These are phyloP conservation scores for Pseudogymnoascus verrucosus DNA, from an alignment of 2,329 filamentous ascomycete species.

Conservation along the genomic window DNA sequence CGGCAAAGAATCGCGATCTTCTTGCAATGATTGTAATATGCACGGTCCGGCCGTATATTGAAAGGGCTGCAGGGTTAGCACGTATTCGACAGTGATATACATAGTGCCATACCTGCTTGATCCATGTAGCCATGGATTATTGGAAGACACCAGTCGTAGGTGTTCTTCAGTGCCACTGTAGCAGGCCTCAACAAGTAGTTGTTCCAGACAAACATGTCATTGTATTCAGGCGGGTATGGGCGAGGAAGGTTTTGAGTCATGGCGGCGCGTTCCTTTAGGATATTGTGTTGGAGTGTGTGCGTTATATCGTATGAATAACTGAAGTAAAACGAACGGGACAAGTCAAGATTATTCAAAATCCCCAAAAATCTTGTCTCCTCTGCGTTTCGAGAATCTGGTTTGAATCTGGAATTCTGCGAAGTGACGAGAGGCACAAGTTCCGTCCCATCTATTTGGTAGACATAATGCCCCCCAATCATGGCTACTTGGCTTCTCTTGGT, in stretches of 20 bases:
- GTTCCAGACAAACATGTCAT: constrained; percentile 99
- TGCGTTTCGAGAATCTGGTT: constrained; percentile 68
- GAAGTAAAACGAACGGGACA: constrained; percentile 92
- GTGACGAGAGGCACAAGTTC: constrained; percentile 83
- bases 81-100: not conserved
- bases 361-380: constrained; percentile 84
- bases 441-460: constrained; percentile 92
- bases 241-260: constrained; percentile 56
- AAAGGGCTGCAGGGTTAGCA: constrained; percentile 46
- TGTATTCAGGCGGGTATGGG: constrained; percentile 58
- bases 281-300: constrained; percentile 83
- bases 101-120: constrained; percentile 53
- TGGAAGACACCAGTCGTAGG: constrained; percentile 92
- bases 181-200: constrained; percentile 78
- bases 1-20: constrained; percentile 86
- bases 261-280: constrained; percentile 68
- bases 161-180: constrained; percentile 59
- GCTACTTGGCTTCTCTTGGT: constrained; percentile 94
- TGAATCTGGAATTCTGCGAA: constrained; percentile 55
- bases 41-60: constrained; percentile 78
- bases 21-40: constrained; percentile 92
- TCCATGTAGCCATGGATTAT: constrained; percentile 96
- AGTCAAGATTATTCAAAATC: constrained; percentile 84
- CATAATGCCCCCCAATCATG: constrained; percentile 90
- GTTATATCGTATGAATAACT: constrained; percentile 98